Evolutionary conservation across 176 grass and related monocot species (phyloP), one percentile per base, ranked within the genome.

Genomic region (Musa schizocarpa): DNA sequence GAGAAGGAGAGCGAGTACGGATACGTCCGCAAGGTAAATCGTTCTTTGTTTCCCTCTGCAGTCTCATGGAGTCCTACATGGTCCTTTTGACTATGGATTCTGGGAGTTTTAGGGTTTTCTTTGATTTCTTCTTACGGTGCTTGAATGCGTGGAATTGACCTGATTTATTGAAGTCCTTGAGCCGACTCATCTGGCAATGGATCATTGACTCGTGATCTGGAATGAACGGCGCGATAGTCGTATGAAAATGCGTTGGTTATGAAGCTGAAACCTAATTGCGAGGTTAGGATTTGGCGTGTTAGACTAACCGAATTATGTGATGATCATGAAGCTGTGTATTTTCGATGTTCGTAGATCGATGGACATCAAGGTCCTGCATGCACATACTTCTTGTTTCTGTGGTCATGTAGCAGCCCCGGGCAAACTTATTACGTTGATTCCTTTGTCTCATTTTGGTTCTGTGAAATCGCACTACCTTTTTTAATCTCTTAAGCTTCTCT

Each of bases 1-100:
- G 92, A 96, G 92, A 82, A 91, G 82, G 92, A 96, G 85, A 96
- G 87, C 86, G 92, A 92, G 92, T 96, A 87, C 69, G 89, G 92
- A 52, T 96, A 96, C 75, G 86, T 92, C 74, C 92, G 92, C 59
- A 96, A 96, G 92, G 92, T 96, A 19, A 29, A 74, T 74, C 34
- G 10, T 55, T 6, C 34, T 43, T 43, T 1, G 11, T 43, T 17
- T 29, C 25, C 2, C 43, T 0, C 1, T 20, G 52, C 34, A 11
- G 23, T 11, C 20, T 53, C 43, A 71, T 68, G n/a, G 2, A 23
- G 53, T 77, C 64, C 64, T 69, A 1, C 8, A 17, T n/a, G 57
- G 57, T 21, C 57, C 13, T 17, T 61, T 20, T 17, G 57, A 9
- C n/a, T 9, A 13, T 19, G 6, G 17, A 8, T 19, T 61, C 57